These are phyloP conservation scores for Sporothrix brunneoviolacea DNA, from an alignment of 2,329 filamentous ascomycete genomes.

Conservation along the genomic window DNA sequence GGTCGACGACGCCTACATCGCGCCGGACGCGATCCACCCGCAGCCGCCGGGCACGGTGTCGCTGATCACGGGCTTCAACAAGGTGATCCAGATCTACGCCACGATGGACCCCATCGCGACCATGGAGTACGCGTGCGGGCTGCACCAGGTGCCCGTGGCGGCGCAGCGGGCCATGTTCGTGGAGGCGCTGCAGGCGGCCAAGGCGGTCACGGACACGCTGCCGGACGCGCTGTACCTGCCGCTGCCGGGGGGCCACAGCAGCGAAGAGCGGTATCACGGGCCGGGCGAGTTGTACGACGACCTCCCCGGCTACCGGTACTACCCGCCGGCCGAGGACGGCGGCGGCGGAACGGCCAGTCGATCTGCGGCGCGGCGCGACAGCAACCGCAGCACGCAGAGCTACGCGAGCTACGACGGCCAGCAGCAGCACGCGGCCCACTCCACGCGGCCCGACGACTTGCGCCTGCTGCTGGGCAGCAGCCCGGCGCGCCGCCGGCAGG, in stretches of 20 bases:
- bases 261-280: neutral
- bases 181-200: constrained; percentile 63
- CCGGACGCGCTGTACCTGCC: constrained; percentile 54
- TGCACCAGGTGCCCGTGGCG: constrained; percentile 68
- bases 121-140: constrained; percentile 77
- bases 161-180: constrained; percentile 69
- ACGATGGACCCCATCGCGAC: constrained; percentile 74
- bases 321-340: constrained; percentile 35
- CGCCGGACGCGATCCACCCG: constrained; percentile 59
- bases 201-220: constrained; percentile 59
- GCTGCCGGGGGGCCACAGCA: no score
- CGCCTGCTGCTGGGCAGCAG: constrained; percentile 44
- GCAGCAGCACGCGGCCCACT: constrained; percentile 14
- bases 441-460: constrained; percentile 43
- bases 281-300: constrained; percentile 32
- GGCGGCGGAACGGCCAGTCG: constrained; percentile 12
- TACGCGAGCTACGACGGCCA: no score
- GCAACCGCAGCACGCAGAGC: neutral
- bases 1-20: constrained; percentile 78
- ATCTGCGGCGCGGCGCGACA: neutral
- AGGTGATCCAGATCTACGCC: constrained; percentile 68
- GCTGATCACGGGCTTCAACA: constrained; percentile 71
- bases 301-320: constrained; percentile 44
- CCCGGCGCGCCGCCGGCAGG: constrained; percentile 43
- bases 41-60: constrained; percentile 65